A percentile compares a stretch with the other conserved stretches of the same genome.
Conservation (phyloP, 2,329 filamentous ascomycete species). For the Apiospora rasikravindrae region DNA sequence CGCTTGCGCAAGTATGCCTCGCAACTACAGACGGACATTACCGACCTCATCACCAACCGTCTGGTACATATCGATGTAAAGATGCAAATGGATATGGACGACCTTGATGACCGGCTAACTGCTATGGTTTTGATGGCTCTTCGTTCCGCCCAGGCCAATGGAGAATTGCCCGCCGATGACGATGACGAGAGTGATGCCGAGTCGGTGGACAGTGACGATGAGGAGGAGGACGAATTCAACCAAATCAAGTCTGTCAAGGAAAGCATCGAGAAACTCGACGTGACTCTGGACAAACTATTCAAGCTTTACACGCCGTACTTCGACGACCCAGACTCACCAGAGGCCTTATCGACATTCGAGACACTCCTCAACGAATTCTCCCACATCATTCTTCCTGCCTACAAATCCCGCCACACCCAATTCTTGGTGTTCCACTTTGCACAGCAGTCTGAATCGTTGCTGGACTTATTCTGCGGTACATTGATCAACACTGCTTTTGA, state of each 20-base stretch:
- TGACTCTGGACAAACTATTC: constrained; percentile 87
- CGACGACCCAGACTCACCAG: constrained; percentile 67
- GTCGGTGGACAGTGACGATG: constrained; percentile 73
- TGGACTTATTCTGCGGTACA: constrained; percentile 81
- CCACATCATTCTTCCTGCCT: constrained; percentile 86
- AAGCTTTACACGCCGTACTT: constrained; percentile 79
- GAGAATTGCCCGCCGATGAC: constrained; percentile 44
- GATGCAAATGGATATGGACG: constrained; percentile 91
- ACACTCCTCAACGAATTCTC: constrained; percentile 85
- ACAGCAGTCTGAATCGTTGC: constrained; percentile 77
- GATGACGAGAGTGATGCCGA: constrained; percentile 69
- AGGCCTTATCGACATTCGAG: constrained; percentile 75
- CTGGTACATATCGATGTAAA: constrained; percentile 95
- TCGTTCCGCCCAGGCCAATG: constrained; percentile 44
- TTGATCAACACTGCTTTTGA: constrained; percentile 77
- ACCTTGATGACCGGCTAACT: constrained; percentile 86
- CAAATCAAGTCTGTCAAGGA: constrained; percentile 76
- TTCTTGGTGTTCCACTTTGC: constrained; percentile 97
- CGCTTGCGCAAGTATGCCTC: constrained; percentile 78
- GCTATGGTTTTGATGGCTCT: constrained; percentile 70
- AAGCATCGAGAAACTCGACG: constrained; percentile 90
- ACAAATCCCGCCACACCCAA: constrained; percentile 90
- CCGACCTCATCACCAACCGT: constrained; percentile 82
- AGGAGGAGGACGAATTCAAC: constrained; percentile 66
- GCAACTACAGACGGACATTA: constrained; percentile 77